Conservation (phyloP, 1,284 basidiomycete species). For the Kwoniella shivajii region DNA sequence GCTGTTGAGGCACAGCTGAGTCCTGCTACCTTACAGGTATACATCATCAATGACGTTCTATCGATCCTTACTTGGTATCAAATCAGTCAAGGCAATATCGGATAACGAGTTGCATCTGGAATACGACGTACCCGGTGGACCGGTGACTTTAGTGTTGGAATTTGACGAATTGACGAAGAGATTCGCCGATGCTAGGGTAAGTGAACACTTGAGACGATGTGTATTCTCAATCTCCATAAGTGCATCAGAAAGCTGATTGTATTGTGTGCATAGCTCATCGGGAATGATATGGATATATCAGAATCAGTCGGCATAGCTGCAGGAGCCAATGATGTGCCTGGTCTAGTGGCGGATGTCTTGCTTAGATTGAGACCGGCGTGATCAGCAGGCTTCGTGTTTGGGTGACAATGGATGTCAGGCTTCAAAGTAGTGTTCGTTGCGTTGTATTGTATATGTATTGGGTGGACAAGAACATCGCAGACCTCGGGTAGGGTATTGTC, state of each 20-base stretch:
- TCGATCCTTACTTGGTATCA: conserved; percentile 63
- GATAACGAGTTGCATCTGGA: conserved; percentile 73
- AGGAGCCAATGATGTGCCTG: conserved; percentile 69
- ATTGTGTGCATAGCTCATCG: conserved; percentile 8
- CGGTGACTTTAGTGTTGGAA: conserved; percentile 34
- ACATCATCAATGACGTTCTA: conserved; percentile 67
- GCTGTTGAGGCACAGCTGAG: not conserved
- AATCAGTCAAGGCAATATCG: conserved; percentile 63
- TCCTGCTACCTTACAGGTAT: conserved; percentile 60
- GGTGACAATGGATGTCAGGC: too few species aligned
- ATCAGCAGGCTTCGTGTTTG: not conserved
- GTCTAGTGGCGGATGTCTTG: conserved; percentile 68
- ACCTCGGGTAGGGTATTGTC: too few species aligned
- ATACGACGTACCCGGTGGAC: conserved; percentile 55
- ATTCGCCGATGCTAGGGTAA: conserved; percentile 42
- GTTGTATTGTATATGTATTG: too few species aligned
- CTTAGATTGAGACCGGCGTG: conserved; percentile 52
- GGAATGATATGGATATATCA: conserved; percentile 60
- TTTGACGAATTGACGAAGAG: conserved; percentile 38
- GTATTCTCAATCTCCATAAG: not conserved
- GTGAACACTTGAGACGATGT: conserved; percentile 14
- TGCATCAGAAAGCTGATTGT: not conserved
- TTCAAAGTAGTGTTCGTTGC: too few species aligned
- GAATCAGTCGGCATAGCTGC: conserved; percentile 67
- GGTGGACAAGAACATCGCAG: too few species aligned